Base-by-base conservation (phyloP, 345 rosid species). In the Microcos paniculata region DNA sequence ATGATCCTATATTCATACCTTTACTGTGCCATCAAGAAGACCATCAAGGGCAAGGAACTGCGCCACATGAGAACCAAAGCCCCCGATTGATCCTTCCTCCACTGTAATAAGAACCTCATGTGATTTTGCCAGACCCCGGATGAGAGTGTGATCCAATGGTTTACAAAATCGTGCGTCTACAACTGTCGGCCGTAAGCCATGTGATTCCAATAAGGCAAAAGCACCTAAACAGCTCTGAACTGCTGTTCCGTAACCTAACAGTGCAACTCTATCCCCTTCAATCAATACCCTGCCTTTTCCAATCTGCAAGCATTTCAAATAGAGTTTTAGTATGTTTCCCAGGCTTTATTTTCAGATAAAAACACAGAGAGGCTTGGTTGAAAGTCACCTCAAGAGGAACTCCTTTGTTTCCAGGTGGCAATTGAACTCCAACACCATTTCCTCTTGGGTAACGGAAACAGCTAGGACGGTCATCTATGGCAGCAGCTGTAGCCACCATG, bases 391-490 rank as follows among this genome's bases (percentile, higher is more conserved):
- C 94, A 11, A 93, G 81, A 8, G 97, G 97, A 66, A 80, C 75
- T 74, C 99, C 99, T 87, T 93, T 96, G 86, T 88, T 90, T 83
- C 91, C 93, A 0, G 90, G 84, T 14, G 97, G 99, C 66, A 93
- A 77, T 28, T 77, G 70, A 21, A 93, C 94, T 0, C 99, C 99
- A 24, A 91, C 18, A 28, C 99, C 98, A 3, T 90, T 96, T 63
- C 99, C 99, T 85, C 99, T 85, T 15, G 99, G 99, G 53, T 93
- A 96, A 1, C 99, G 90, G 85, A 96, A 91, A 80, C 99, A 96
- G 84, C 97, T 90, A 55, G 99, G 99, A 46, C 97, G 89, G 80
- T 95, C 98, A 74, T 95, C 87, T 0, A 95, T 93, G 48, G 94
- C 89, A 24, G 90, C 93, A 73, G 99, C 97, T 1, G 99, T 96